A percentile compares a stretch with the other conserved stretches of the same genome.
phyloP scores from a whole-genome alignment of 1,284 basidiomycete species.

The Fomitopsis schrenkii region DNA sequence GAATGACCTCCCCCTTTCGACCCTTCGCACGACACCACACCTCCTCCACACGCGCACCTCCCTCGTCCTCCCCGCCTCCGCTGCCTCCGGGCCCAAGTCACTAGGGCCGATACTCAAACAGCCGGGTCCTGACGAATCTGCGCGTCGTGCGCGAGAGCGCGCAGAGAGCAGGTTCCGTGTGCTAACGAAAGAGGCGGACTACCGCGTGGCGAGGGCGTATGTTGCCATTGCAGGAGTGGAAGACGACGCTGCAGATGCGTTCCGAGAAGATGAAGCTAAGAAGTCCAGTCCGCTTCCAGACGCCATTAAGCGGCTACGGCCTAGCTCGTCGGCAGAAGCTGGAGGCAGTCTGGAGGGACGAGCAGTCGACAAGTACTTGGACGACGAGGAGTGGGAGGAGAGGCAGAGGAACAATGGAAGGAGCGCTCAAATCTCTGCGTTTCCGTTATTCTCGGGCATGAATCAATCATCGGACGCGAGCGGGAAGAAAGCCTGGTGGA shows the following conservation, averaged over 20 bases:
- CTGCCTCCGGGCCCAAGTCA: constrained; percentile 10
- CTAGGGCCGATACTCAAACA: neutral
- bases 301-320: constrained; percentile 9
- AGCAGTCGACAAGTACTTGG: constrained; percentile 57
- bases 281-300: constrained; percentile 27
- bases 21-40: constrained; percentile 67
- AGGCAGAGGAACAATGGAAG: constrained; percentile 43
- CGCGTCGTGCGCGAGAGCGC: constrained; percentile 43
- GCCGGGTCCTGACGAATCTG: constrained; percentile 33
- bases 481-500: constrained; percentile 14
- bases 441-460: constrained; percentile 15
- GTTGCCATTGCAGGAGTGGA: constrained; percentile 46
- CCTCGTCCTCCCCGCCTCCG: constrained; percentile 43
- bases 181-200: constrained; percentile 66
- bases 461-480: neutral
- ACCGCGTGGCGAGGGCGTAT: constrained; percentile 61
- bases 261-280: constrained; percentile 27
- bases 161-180: constrained; percentile 59
- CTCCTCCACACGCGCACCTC: constrained; percentile 65
- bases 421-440: constrained; percentile 18
- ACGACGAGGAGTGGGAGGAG: constrained; percentile 66
- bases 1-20: constrained; percentile 62
- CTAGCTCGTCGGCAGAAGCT: constrained; percentile 2
- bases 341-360: constrained; percentile 35
- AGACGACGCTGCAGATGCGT: constrained; percentile 28